phyloP scores from a whole-genome alignment of 192 early-diverging fungal genomes.

The Linnemannia schmuckeri region DNA sequence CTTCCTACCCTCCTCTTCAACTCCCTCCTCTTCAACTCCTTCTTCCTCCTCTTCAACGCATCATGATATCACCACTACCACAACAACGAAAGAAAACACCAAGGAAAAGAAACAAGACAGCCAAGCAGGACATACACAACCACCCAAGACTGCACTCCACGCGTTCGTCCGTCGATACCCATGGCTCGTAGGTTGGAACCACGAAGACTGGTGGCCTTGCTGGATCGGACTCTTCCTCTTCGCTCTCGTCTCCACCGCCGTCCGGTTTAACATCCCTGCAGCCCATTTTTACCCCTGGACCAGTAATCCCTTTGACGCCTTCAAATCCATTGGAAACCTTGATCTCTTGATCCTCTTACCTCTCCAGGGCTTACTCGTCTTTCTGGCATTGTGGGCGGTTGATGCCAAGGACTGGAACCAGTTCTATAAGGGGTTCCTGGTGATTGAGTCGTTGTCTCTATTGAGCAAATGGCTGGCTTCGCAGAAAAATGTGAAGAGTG shows the following conservation, averaged over 20 bases:
- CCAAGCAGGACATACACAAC: background rate
- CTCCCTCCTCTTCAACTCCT: background rate
- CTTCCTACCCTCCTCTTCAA: background rate
- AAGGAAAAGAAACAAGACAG: background rate
- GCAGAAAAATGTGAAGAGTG: slow-evolving; percentile 57
- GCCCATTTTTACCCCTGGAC: slow-evolving; percentile 60
- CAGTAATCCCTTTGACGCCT: slow-evolving; percentile 61
- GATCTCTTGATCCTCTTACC: slow-evolving; percentile 61
- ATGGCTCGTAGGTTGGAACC: slow-evolving; percentile 67
- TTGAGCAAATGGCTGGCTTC: slow-evolving; percentile 64
- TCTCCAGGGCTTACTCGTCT: slow-evolving; percentile 59
- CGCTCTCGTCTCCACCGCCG: slow-evolving; percentile 56
- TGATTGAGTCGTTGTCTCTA: slow-evolving; percentile 60
- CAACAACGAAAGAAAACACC: background rate
- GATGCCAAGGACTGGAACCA: slow-evolving; percentile 46
- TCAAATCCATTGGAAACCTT: slow-evolving; percentile 50
- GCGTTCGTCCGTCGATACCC: slow-evolving; percentile 22
- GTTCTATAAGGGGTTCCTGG: slow-evolving; percentile 58
- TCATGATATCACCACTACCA: background rate
- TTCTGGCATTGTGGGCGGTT: slow-evolving; percentile 55
- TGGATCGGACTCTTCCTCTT: slow-evolving; percentile 70
- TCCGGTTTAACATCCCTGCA: slow-evolving; percentile 56
- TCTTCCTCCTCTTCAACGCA: background rate
- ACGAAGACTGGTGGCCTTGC: slow-evolving; percentile 69
- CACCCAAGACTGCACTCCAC: background rate